Evolutionary conservation across 192 early-diverging fungal genomes (phyloP), one percentile per base, ranked within the genome.

Genomic region (Coemansia sp.): DNA sequence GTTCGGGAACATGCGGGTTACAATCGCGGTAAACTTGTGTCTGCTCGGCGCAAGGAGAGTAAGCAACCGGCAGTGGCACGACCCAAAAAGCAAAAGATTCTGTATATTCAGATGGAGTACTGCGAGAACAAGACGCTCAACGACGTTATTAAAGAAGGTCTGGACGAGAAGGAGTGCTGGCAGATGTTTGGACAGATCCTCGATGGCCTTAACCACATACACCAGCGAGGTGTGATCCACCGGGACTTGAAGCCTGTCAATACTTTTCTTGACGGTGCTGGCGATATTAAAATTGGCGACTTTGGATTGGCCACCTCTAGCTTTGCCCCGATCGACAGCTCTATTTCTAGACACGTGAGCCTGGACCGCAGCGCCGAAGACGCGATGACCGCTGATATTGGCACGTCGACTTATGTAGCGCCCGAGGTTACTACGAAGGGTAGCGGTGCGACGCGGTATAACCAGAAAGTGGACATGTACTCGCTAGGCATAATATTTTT

Each of bases 81-180:
- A 3, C 43, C 29, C 18, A 30, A 52, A 16, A 61, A 61, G 56
- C 10, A 58, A 30, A 49, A 87, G 59, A 89, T 89, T 9, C 72
- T 98, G 32, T 95, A 97, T 65, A 98, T 98, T 59, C 96, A 98
- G 75, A 98, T 98, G 96, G 95, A 98, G 80, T 98, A 97, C 73
- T 98, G 96, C 73, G 96, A 98, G 72, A 89, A 94, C 60, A 93
- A 94, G 65, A 96, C 96, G 0, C 78, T 98, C 4, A 85, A 84
- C 66, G 93, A 96, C 66, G 67, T 94, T 22, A 92, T 98, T 62
- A 87, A 91, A 35, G 85, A 86, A 65, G 90, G 91, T 0, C 59
- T 98, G 12, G 88, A 90, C 52, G 87, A 90, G 29, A 87, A 95
- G 49, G 90, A 92, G 69, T 76, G 84, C 10, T 98, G 93, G 96